phyloP scores from a whole-genome alignment of 371 early-diverging fungal species.

The Thermomucor indicae-seudaticae region DNA sequence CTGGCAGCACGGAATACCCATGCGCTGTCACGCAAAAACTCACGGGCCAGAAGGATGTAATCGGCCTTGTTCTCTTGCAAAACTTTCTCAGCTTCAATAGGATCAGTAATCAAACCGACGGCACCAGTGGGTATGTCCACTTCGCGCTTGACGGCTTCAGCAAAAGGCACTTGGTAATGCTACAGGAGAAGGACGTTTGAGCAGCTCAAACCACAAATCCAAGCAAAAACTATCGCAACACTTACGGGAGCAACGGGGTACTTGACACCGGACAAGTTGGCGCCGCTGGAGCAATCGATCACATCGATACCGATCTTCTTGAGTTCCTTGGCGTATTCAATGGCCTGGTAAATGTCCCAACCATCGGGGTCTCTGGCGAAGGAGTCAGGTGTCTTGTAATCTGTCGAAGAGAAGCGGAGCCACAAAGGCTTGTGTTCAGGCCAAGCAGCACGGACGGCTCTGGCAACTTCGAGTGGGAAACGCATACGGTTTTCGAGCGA shows the following conservation, averaged over 20 bases:
- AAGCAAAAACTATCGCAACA: not conserved
- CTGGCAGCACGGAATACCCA: slow-evolving; percentile 36
- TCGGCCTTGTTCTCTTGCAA: slow-evolving; percentile 70
- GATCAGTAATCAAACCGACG: slow-evolving; percentile 72
- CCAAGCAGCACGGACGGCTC: slow-evolving; percentile 70
- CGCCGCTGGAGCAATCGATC: slow-evolving; percentile 72
- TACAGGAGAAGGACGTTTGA: not conserved
- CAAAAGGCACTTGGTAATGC: slow-evolving; percentile 74
- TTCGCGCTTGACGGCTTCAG: slow-evolving; percentile 53
- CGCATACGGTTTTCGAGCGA: slow-evolving; percentile 76
- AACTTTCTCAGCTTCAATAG: slow-evolving; percentile 66
- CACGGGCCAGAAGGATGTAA: slow-evolving; percentile 53
- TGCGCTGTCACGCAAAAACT: slow-evolving; percentile 61
- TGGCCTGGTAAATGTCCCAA: slow-evolving; percentile 68
- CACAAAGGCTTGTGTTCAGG: slow-evolving; percentile 78
- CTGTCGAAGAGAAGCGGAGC: slow-evolving; percentile 72
- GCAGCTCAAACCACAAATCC: not conserved
- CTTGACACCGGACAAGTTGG: slow-evolving; percentile 36
- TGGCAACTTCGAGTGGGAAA: slow-evolving; percentile 59
- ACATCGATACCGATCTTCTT: slow-evolving; percentile 71
- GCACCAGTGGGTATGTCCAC: slow-evolving; percentile 61
- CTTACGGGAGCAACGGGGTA: slow-evolving; percentile 10
- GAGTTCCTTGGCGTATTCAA: slow-evolving; percentile 52
- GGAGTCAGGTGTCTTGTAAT: slow-evolving; percentile 42
- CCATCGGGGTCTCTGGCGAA: slow-evolving; percentile 26